phyloP scores from a whole-genome alignment of 345 rosid species.

The Isatis tinctoria region DNA sequence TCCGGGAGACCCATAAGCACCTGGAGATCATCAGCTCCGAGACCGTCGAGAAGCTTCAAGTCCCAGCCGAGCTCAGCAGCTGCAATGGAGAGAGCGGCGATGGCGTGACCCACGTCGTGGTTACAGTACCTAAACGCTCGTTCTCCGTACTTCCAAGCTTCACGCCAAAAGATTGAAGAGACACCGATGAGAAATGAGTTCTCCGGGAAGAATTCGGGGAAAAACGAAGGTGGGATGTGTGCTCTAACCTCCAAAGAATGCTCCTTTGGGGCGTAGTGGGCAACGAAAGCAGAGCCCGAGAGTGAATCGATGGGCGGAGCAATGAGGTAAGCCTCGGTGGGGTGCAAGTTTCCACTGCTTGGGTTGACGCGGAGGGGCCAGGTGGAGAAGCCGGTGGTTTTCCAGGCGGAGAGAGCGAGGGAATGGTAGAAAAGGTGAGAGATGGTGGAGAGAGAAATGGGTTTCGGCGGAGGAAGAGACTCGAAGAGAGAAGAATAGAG shows the following conservation, averaged over 20 bases:
- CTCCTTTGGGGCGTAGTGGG: conserved; percentile 80
- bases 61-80: conserved; percentile 92
- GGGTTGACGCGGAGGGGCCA: conserved; percentile 97
- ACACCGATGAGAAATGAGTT: conserved; percentile 62
- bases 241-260: conserved; percentile 83
- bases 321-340: conserved; percentile 73
- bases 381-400: conserved; percentile 65
- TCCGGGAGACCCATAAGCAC: conserved; percentile 54
- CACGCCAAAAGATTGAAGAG: conserved; percentile 86
- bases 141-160: conserved; percentile 96
- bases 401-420: conserved; percentile 94
- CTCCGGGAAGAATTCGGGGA: conserved; percentile 44
- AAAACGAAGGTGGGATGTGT: conserved; percentile 40
- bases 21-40: conserved; percentile 58
- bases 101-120: conserved; percentile 87
- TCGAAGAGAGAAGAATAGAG: conserved; percentile 53
- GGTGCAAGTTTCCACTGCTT: conserved; percentile 90
- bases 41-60: conserved; percentile 78
- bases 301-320: conserved; percentile 54
- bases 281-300: conserved; percentile 51
- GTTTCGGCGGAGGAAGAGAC: conserved; percentile 57
- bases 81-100: conserved; percentile 68
- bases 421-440: conserved; percentile 69
- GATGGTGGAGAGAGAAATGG: conserved; percentile 50
- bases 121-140: conserved; percentile 82